Evolutionary conservation across 78 protist genomes (phyloP), one percentile per base, ranked within the genome.

Genomic region (Protostelium mycophagum): DNA sequence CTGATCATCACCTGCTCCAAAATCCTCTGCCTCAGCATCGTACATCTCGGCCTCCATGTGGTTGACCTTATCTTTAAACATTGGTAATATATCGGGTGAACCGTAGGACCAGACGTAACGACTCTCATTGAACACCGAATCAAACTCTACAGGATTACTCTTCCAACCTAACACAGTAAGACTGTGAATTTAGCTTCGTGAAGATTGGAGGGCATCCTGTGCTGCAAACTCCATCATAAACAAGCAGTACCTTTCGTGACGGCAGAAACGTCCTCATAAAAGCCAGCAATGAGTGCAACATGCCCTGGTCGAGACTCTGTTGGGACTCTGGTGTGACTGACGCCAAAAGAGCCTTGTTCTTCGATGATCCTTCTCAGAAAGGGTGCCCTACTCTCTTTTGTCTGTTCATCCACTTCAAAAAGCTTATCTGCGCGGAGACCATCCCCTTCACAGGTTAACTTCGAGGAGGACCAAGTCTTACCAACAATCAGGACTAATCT

Each of bases 291-390:
- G 92, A 97, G 28, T 36, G 99, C 96, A 1, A 96, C 98, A 83
- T 97, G 99, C 10, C 99, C 95, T 1, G 99, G 99, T 38, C 99
- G 86, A 0, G 99, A 95, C 73, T 97, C 99, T 23, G 99, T 97
- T 34, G 99, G 99, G 28, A 97, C 97, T 25, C 97, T 88, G 0
- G 99, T 96, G 63, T 97, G 98, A 36, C 95, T 84, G 0, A 97
- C 93, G 35, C 99, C 99, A 94, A 92, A 96, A 0, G 87, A 0
- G 28, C 95, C 96, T 28, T 31, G 34, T 5, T 83, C 35, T 86
- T 89, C 93, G 37, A 92, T 28, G 87, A 95, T 86, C 36, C 73
- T 31, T 34, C 94, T 86, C 38, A 96, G 88, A 83, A 89, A 96
- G 29, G 96, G 95, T 5, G 97, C 90, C 28, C 92, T 34, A 9